Evolutionary conservation across 441 rosid genomes (phyloP).

Genomic region (Oxalis stricta): DNA sequence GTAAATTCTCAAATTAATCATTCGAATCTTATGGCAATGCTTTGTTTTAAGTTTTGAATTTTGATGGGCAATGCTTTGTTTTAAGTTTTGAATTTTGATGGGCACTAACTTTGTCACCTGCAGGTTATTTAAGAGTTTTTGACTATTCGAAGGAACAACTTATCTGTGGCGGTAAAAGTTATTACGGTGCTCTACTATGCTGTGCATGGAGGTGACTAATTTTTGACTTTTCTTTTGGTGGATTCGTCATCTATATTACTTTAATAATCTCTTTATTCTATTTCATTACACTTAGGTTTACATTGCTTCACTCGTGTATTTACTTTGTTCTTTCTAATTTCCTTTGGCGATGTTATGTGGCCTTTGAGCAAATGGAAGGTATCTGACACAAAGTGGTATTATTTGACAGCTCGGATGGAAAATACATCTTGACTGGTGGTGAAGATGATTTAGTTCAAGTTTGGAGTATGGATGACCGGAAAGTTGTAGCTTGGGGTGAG

Average conservation of each 20-base stretch:
- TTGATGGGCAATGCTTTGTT: conserved; percentile 11
- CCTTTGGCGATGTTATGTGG: conserved; percentile 2
- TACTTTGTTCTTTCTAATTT: background rate
- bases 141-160: conserved; percentile 81
- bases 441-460: conserved; percentile 98
- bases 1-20: conserved; percentile 20
- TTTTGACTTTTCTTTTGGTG: background rate
- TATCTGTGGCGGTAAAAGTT: conserved; percentile 86
- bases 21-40: background rate
- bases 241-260: background rate
- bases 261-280: too few relatives aligned
- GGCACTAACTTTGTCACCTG: conserved; percentile 10
- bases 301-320: background rate
- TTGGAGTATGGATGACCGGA: conserved; percentile 97
- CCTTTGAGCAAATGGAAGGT: conserved; percentile 1
- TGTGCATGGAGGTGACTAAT: conserved; percentile 86
- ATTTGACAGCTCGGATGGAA: conserved; percentile 74
- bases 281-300: background rate
- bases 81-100: conserved; percentile 6
- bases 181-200: conserved; percentile 84
- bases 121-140: conserved; percentile 82
- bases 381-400: conserved; percentile 12
- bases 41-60: conserved; percentile 7
- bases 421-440: conserved; percentile 92
- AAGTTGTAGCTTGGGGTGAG: conserved; percentile 98